These are phyloP conservation scores for Moniliophthora roreri DNA, from an alignment of 1,284 basidiomycete species.

Conservation along the genomic window DNA sequence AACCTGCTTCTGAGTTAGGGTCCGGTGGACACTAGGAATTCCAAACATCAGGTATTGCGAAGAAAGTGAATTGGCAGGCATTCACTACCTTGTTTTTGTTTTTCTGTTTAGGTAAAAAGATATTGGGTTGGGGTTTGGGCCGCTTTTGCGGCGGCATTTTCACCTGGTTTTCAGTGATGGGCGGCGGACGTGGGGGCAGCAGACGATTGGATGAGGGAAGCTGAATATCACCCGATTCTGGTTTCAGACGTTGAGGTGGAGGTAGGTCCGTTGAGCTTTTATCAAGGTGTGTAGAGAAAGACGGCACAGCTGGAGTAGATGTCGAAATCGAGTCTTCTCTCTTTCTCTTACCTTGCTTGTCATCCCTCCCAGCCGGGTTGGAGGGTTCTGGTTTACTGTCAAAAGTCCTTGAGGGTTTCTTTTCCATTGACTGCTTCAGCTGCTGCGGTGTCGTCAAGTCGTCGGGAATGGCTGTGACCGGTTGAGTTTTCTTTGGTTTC, in stretches of 20 bases:
- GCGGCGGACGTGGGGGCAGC: background rate
- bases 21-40: conserved; percentile 6
- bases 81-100: conserved; percentile 23
- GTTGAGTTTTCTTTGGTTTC: background rate
- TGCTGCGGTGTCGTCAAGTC: conserved; percentile 1
- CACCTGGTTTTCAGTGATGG: background rate
- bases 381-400: background rate
- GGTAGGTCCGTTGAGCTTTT: background rate
- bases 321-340: too few relatives aligned
- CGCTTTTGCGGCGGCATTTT: conserved; percentile 29
- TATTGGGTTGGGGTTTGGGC: conserved; percentile 40
- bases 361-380: background rate
- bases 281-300: too few relatives aligned
- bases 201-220: background rate
- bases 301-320: background rate
- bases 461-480: background rate
- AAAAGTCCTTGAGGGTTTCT: background rate
- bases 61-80: background rate
- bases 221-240: background rate
- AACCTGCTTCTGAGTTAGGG: background rate
- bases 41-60: background rate
- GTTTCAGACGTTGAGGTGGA: background rate
- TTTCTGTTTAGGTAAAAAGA: conserved; percentile 53
- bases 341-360: background rate
- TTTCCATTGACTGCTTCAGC: background rate